Evolutionary conservation across 257 asterid genomes (phyloP).

Genomic region (Cruciata laevipes): DNA sequence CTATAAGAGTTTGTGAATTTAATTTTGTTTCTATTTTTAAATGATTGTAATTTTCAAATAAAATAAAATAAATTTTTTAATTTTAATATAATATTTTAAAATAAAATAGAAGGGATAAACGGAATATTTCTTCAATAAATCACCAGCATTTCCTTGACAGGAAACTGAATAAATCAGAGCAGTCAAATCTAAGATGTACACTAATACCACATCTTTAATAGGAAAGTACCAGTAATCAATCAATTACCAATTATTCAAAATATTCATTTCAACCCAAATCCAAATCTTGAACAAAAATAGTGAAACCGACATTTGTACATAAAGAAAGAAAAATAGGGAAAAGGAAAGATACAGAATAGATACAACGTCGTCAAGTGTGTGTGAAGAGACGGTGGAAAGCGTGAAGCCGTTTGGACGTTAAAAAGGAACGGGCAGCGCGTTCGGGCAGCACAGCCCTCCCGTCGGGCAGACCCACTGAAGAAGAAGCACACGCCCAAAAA

Average conservation of each 20-base stretch:
- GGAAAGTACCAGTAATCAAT: neutral
- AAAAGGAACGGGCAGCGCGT: slow-evolving; percentile 37
- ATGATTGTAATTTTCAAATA: too few relatives aligned
- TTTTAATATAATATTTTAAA: too few relatives aligned
- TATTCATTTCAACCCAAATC: neutral
- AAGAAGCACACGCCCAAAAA: slow-evolving; percentile 51
- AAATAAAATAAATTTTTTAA: too few relatives aligned
- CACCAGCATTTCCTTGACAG: too few relatives aligned
- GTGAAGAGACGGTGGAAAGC: slow-evolving; percentile 30
- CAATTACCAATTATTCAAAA: neutral
- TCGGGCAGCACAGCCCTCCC: slow-evolving; percentile 39
- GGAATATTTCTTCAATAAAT: too few relatives aligned
- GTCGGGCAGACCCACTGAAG: slow-evolving; percentile 50
- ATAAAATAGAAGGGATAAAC: too few relatives aligned
- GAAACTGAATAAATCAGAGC: too few relatives aligned
- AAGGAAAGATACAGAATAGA: neutral
- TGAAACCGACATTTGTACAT: neutral
- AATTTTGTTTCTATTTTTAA: too few relatives aligned
- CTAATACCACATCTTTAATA: neutral
- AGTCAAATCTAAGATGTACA: neutral
- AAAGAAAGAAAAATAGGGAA: neutral
- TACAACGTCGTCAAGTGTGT: slow-evolving; percentile 17
- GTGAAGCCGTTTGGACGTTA: slow-evolving; percentile 49
- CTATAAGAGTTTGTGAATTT: too few relatives aligned
- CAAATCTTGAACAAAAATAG: neutral